Evolutionary conservation across 2,329 filamentous ascomycete genomes (phyloP), one percentile per base, ranked within the genome.

Genomic region (Colletotrichum sp.): DNA sequence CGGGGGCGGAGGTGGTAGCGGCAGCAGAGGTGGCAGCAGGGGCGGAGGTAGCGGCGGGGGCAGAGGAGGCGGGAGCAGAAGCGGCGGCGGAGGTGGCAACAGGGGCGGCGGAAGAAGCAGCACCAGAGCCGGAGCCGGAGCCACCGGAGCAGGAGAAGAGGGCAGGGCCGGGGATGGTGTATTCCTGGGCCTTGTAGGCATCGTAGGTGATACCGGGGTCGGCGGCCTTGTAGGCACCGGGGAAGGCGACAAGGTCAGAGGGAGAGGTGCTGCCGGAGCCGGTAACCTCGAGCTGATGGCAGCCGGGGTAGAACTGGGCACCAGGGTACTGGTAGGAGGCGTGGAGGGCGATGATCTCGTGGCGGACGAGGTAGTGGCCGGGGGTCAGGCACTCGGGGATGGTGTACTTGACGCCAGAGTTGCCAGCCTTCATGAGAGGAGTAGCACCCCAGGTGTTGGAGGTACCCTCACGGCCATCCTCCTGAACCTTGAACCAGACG

Each of bases 401-500:
- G 27, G 84, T 87, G 82, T 89, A 89, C 31, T 78, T 81, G 75
- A 84, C 84, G 8, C 82, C 80, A 9, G 80, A 77, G 69, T 82
- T 84, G 59, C 83, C 84, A n/a, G 81, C 77, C 16, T 81, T 82
- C 83, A 87, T 87, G n/a, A 89, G 81, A 2, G 83, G 76, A n/a
- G 82, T 84, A 78, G 77, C 80, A 59, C 81, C 88, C 88, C 88
- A 90, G 61, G 78, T 84, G 78, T 86, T 83, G 29, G 84, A 84
- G 3, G 87, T 89, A 47, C 88, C 88, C 27, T 83, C 78, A 13
- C 87, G 86, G 24, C 88, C 87, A 16, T 79, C 82, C 77, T 90
- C 84, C 70, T 87, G 84, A 70, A 90, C 78, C 81, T 90, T 90
- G 84, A 90, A 90, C 88, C 88, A 90, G 21, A 90, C 88, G 33